These are phyloP conservation scores for Nothophytophthora sp. DNA, from an alignment of 352 stramenopile species.

Conservation along the genomic window DNA sequence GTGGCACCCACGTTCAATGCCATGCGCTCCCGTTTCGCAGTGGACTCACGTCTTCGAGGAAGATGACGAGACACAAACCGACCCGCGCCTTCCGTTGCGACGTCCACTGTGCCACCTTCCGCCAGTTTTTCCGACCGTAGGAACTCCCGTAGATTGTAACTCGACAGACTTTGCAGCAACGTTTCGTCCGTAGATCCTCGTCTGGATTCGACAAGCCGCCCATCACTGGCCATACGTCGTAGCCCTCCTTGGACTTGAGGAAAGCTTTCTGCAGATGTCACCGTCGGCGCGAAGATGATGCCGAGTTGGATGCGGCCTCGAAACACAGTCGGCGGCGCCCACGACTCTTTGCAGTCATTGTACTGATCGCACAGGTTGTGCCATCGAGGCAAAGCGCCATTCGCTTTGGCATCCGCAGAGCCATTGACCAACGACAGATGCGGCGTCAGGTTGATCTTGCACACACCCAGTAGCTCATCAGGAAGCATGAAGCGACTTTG, in stretches of 20 bases:
- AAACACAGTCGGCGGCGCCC: conserved; percentile 83
- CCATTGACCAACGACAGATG: conserved; percentile 77
- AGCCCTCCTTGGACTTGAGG: conserved; percentile 47
- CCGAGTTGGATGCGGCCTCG: conserved; percentile 73
- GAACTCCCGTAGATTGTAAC: conserved; percentile 61
- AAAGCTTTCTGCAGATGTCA: conserved; percentile 50
- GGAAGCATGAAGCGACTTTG: conserved; percentile 85
- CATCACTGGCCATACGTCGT: conserved; percentile 37
- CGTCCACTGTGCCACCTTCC: conserved; percentile 20
- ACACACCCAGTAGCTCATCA: conserved; percentile 79
- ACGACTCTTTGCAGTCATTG: conserved; percentile 86
- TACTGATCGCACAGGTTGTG: conserved; percentile 89
- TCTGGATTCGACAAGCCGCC: conserved; percentile 21
- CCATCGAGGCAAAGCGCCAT: conserved; percentile 76
- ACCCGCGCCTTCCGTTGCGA: conserved; percentile 16
- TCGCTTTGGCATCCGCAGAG: conserved; percentile 81
- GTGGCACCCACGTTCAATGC: conserved; percentile 3
- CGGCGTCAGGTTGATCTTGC: conserved; percentile 87
- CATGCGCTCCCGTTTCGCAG: conserved; percentile 12
- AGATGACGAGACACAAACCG: conserved; percentile 35
- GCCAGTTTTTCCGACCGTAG: conserved; percentile 41
- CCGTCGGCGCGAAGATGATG: conserved; percentile 77
- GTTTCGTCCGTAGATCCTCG: conserved; percentile 44
- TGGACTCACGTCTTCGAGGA: conserved; percentile 23
- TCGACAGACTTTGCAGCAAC: conserved; percentile 55